Base-by-base conservation (phyloP, 2,329 filamentous ascomycete genomes). In the Paraconiothyrium sp. region DNA sequence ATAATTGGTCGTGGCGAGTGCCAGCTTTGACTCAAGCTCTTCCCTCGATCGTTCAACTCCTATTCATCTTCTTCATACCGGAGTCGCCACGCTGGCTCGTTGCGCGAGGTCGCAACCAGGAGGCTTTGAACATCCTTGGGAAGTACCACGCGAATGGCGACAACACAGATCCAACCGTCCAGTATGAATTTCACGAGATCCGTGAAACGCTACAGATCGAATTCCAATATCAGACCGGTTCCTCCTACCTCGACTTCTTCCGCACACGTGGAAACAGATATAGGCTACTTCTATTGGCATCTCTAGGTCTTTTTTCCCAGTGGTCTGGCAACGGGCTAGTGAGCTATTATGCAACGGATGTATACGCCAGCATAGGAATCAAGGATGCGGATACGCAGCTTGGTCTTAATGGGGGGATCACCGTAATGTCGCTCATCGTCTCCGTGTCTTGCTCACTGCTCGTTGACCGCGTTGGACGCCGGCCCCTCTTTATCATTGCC, bases 251-350 rank as follows among this genome's bases (percentile, higher is more conserved):
- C 16, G 87, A 90, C 71, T 88, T 91, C 67, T 67, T 90, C 68
- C 79, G 79, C 65, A 90, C 89, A 30, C 84, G 81, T 68, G 88
- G 89, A 32, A 90, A 91, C 80, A 83, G 87, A 56, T 88, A 88
- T 81, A 83, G 89, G 11, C 79, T 91, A 48, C 81, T 85, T 51
- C 85, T 91, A 58, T 81, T 90, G 46, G 75, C 89, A 46, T 89
- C 86, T 0, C 82, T 91, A 20, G 89, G 88, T 70, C 78, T 90
- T 67, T 89, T 90, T 71, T 89, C 87, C 1, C 88, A 91, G 76
- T 90, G 89, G 78, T 88, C 85, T 56, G 89, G 89, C 48, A 91
- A 90, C 71, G 88, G 86, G 20, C 78, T 91, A 1, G 87, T 91
- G 71, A 88, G 84, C 64, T 90, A 90, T 78, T 90, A 90, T 74